A percentile compares a stretch with the other conserved stretches of the same genome.
These are phyloP conservation scores for Xanthoconium stramineum DNA, from an alignment of 768 basidiomycete genomes.

Conservation along the genomic window DNA sequence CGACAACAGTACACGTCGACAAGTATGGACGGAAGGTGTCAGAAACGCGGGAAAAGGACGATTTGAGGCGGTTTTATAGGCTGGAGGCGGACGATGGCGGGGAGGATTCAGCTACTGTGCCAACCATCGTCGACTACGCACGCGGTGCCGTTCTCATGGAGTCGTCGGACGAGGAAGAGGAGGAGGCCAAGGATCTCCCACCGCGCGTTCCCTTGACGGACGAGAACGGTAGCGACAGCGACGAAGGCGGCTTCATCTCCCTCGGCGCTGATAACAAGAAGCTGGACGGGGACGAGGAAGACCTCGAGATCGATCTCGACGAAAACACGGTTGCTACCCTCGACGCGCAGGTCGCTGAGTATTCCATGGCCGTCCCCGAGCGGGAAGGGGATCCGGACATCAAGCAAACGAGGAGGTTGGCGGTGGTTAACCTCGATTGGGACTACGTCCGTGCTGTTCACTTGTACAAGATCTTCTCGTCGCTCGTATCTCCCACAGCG, in stretches of 20 bases:
- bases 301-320: conserved; percentile 72
- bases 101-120: conserved; percentile 9
- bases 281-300: conserved; percentile 39
- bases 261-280: conserved; percentile 42
- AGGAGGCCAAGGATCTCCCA: conserved; percentile 11
- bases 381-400: conserved; percentile 41
- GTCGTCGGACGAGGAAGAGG: conserved; percentile 78
- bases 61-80: conserved; percentile 78
- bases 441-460: conserved; percentile 89
- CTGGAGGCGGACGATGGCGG: conserved; percentile 44
- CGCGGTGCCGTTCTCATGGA: conserved; percentile 86
- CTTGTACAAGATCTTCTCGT: conserved; percentile 89
- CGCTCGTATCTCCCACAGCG: conserved; percentile 66
- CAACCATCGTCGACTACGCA: conserved; percentile 48
- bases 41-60: conserved; percentile 65
- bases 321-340: conserved; percentile 70
- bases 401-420: conserved; percentile 64
- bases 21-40: conserved; percentile 83
- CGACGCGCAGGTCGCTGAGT: conserved; percentile 70
- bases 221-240: conserved; percentile 47
- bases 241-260: conserved; percentile 46
- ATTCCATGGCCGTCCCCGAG: conserved; percentile 46
- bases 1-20: conserved; percentile 60
- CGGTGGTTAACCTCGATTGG: conserved; percentile 97
- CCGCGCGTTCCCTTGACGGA: conserved; percentile 19